Conservation (phyloP, 163 green algal genomes). For the Chlamydomonas reinhardtii region DNA sequence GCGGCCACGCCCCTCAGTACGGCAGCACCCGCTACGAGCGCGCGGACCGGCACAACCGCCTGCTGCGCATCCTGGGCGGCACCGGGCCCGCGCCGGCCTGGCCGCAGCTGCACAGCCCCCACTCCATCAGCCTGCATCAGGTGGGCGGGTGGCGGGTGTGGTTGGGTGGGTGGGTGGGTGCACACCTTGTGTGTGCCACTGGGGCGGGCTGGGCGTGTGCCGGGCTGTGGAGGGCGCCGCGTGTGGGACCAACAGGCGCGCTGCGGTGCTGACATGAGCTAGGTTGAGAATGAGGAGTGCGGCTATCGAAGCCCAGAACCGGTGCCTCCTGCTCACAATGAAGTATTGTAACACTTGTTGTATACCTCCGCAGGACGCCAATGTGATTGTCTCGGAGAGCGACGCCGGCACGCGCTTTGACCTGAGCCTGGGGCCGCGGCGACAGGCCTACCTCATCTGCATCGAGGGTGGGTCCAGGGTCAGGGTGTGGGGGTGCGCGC, state of each 20-base stretch:
- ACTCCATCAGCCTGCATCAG: slow-evolving; percentile 67
- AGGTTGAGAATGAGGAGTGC: too few relatives aligned
- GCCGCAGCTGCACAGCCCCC: slow-evolving; percentile 27
- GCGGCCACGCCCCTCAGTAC: slow-evolving; percentile 80
- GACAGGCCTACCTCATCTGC: slow-evolving; percentile 84
- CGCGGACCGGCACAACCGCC: not conserved
- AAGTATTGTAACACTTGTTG: too few relatives aligned
- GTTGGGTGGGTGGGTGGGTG: not conserved
- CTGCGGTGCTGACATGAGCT: too few relatives aligned
- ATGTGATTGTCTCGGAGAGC: slow-evolving; percentile 82
- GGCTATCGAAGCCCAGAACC: too few relatives aligned
- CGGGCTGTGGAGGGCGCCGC: too few relatives aligned
- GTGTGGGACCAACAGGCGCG: too few relatives aligned
- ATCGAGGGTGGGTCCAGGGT: slow-evolving; percentile 69
- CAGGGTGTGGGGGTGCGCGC: not conserved
- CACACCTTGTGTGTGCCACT: too few relatives aligned
- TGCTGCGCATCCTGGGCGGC: slow-evolving; percentile 70
- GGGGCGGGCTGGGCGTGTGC: too few relatives aligned
- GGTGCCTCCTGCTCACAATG: too few relatives aligned
- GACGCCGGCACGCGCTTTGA: slow-evolving; percentile 69
- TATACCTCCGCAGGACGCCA: slow-evolving; percentile 75
- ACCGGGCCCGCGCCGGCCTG: slow-evolving; percentile 63
- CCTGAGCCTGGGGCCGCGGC: slow-evolving; percentile 59
- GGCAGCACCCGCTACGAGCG: slow-evolving; percentile 62
- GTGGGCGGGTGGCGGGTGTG: too few relatives aligned